Percentiles rank a stretch among this genome's conserved stretches.
phyloP scores from a whole-genome alignment of 2,329 filamentous ascomycete species.

The Cryphonectria naterciae region DNA sequence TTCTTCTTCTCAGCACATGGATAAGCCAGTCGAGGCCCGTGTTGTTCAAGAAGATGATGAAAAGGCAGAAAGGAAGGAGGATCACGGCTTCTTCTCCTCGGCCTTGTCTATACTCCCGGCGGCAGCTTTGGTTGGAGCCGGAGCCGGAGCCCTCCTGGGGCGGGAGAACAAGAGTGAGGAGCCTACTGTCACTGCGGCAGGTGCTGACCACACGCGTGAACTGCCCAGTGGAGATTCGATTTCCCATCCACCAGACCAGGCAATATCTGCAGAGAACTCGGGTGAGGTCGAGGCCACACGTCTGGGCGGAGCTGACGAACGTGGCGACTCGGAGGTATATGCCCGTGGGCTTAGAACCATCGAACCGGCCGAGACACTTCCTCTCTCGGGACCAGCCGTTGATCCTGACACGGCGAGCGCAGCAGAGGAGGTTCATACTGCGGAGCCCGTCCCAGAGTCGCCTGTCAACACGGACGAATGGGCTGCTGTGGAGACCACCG shows the following conservation, averaged over 20 bases:
- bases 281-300: conserved; percentile 5
- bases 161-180: conserved; percentile 28
- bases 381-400: neutral
- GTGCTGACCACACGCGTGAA: neutral
- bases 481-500: conserved; percentile 33
- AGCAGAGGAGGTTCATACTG: conserved; percentile 30
- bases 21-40: neutral
- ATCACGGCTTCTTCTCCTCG: conserved; percentile 30
- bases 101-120: conserved; percentile 33
- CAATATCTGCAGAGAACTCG: conserved; percentile 2
- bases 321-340: neutral
- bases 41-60: neutral
- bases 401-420: conserved; percentile 25
- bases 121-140: conserved; percentile 29
- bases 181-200: neutral
- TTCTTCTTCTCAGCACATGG: neutral
- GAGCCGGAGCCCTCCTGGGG: conserved; percentile 33
- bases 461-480: conserved; percentile 34
- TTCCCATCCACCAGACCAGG: neutral
- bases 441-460: conserved; percentile 25
- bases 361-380: conserved; percentile 2
- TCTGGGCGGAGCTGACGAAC: neutral
- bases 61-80: neutral
- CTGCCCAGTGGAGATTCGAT: neutral
- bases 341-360: neutral